phyloP scores from a whole-genome alignment of 2,329 filamentous ascomycete genomes.

The Oidium heveae region DNA sequence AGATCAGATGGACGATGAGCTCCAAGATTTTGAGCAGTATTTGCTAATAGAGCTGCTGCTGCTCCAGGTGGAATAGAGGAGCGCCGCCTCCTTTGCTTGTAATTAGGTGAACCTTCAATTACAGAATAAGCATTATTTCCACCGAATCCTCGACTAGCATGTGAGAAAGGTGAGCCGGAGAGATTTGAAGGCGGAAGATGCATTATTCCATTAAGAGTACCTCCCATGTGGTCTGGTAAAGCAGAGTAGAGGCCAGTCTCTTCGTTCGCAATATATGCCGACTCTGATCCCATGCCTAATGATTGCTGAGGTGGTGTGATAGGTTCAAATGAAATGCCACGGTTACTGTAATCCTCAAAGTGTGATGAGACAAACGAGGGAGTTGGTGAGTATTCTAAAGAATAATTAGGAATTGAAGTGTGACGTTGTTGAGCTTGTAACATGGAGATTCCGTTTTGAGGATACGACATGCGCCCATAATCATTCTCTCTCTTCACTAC shows the following conservation, averaged over 20 bases:
- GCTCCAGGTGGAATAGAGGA: constrained; percentile 75
- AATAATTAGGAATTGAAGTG: constrained; percentile 92
- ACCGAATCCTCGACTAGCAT: constrained; percentile 38
- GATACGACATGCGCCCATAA: constrained; percentile 61
- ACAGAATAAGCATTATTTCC: constrained; percentile 73
- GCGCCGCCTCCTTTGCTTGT: constrained; percentile 86
- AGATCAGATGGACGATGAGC: constrained; percentile 71
- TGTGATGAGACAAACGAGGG: constrained; percentile 97
- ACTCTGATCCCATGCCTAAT: constrained; percentile 57
- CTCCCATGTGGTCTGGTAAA: constrained; percentile 60
- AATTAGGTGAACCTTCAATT: constrained; percentile 92
- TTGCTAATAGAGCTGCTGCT: constrained; percentile 39
- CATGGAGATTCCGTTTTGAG: constrained; percentile 72
- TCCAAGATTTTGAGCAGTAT: constrained; percentile 26
- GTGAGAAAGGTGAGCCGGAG: constrained; percentile 53
- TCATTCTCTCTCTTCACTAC: constrained; percentile 77
- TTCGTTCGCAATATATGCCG: constrained; percentile 93
- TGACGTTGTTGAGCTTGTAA: constrained; percentile 71
- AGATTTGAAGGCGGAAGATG: constrained; percentile 72
- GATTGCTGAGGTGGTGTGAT: constrained; percentile 87
- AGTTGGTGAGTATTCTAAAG: constrained; percentile 86
- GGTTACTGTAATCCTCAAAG: constrained; percentile 92
- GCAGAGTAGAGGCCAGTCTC: constrained; percentile 90
- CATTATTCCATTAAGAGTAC: constrained; percentile 67
- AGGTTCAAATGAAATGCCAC: constrained; percentile 87